Evolutionary conservation across 2,329 filamentous ascomycete species (phyloP), one percentile per base, ranked within the genome.

Genomic region (Calonectria pteridis): DNA sequence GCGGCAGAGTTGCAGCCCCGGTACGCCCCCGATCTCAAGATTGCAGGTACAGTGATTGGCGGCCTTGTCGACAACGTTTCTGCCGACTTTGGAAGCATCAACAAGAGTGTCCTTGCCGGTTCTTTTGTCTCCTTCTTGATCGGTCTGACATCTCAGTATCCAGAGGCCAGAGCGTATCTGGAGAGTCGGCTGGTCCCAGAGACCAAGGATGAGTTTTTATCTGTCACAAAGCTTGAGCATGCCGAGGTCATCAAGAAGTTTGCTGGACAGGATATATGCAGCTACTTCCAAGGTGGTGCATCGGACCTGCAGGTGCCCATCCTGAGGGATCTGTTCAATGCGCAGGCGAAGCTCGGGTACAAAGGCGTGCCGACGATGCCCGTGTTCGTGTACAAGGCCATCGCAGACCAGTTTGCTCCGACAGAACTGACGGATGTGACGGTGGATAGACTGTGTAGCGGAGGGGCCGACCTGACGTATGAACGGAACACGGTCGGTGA

Each of bases 371-470:
- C 88, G 0, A 73, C 81, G 14, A 87, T 89, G 78, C 88, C 89
- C 0, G 67, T 90, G 9, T 87, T 88, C 73, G 78, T 88, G 4
- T 90, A 90, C 79, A 90, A 90, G 73, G 86, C 88, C 0, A 83
- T 86, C 23, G 72, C 77, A 3, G 88, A 91, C 46, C 85, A 89
- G 67, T 80, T 88, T 64, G 86, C 84, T 10, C 78, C 82, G 0
- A 80, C 88, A 1, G 80, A 76, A 1, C 84, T 86, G 26, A 89
- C 86, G 0, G 87, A 90, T 69, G 79, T 69, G 0, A 79, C 89
- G 10, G 82, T 89, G 0, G 65, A 82, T 0, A 79, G 78, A 20
- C 87, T 86, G 50, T 89, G 88, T 69, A 74, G 68, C 0, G 80
- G 77, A 5, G 86, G 85, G 3, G 86, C 83, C 0, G 83, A 83